Evolutionary conservation across 75 land plant species (phyloP), one percentile per base, ranked within the genome.

Genomic region (Pinus albicaulis): DNA sequence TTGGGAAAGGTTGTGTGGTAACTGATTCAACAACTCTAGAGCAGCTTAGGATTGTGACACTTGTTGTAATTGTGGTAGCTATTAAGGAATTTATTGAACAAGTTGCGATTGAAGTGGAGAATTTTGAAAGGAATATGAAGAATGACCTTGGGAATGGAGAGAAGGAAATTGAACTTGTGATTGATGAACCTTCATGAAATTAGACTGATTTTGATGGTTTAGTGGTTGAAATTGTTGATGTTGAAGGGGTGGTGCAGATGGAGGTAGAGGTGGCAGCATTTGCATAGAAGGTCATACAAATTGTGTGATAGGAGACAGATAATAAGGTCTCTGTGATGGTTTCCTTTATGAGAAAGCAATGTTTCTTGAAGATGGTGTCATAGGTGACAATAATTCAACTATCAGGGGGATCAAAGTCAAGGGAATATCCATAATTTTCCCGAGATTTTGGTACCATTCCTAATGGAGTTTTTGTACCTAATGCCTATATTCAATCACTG

Each of bases 341-440:
- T 76, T 78, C 78, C 65, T 75, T 28, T 34, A 70, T 19, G 80
- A 23, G 74, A 80, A 80, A 14, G 80, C n/a, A 48, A 74, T 12
- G 41, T 34, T 68, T 12, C 41, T 62, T 2, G 80, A 76, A 17
- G 25, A n/a, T 31, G 78, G 80, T 57, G 74, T 70, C 55, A 80
- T 64, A 25, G 65, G 52, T 19, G 59, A 55, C 44, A 56, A 36
- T 20, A 75, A 76, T 77, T 61, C 76, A 53, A 36, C 55, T 16
- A 17, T 73, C 56, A 68, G 38, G n/a, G n/a, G 48, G 22, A 17
- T 68, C 71, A 41, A 5, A 36, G 22, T 52, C 71, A 38, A 68
- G 48, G 36, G 71, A 34, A 38, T 52, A 38, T 68, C 52, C 52
- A 41, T 7, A 52, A 68, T 68, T 68, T 36, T 22, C 10, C 20